Base-by-base conservation (phyloP, 257 asterid genomes). In the Gardenia jasminoides region DNA sequence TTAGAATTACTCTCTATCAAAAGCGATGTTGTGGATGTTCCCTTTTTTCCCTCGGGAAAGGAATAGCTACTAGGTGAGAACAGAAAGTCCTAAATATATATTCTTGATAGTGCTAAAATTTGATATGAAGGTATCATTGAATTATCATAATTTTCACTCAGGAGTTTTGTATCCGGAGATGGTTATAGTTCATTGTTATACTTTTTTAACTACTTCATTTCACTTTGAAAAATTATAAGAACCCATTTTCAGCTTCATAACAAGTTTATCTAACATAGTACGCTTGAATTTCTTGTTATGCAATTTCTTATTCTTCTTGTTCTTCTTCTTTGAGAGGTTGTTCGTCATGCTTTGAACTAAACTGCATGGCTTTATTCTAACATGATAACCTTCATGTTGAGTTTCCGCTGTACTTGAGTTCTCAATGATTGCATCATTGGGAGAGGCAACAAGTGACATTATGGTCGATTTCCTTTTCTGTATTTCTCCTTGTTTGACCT, bases 241-340 rank as follows among this genome's bases (percentile, higher is more conserved):
- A 64, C 20, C 20, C 19, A 26, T 26, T 64, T 10, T 41, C 20
- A 64, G 69, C 1, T 64, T 64, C 41, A 28, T 64, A 28, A 64
- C 69, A 30, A 28, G 7, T 73, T 54, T 75, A 33, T 74, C 8
- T 75, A 36, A 7, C 78, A 71, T 78, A 12, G 13, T 72, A 17
- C 17, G 48, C 47, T 77, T 66, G 17, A 62, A 59, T 50, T 74
- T 16, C 54, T 1, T 68, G 62, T 31, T 8, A 8, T 17, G 33
- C 12, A 70, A 11, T 30, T 66, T 31, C 24, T 31, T 13, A 7
- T 26, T 64, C 68, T 31, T 66, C 9, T 31, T 31, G 11, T 66
- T 66, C 70, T 65, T 3, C 44, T 65, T 65, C 43, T 65, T 0
- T 16, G 4, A 15, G 70, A 66, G 70, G 70, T 66, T 31, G 22